Percentiles rank a stretch among this genome's conserved stretches.
Conservation (phyloP, 228 moss, liverwort and hornwort species). For the Sphagnum fallax region DNA sequence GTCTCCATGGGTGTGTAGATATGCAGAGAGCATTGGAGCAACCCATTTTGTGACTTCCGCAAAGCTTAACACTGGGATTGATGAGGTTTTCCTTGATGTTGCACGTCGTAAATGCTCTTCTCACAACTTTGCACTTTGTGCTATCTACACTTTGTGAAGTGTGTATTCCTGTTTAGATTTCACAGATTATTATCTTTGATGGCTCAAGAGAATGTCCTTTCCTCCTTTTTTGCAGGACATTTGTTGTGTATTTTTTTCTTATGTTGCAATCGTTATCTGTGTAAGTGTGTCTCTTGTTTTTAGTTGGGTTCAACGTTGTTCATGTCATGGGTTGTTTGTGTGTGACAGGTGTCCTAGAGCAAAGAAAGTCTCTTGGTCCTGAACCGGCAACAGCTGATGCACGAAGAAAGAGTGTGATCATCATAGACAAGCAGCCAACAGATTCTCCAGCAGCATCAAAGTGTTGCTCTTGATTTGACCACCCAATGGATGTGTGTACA, state of each 20-base stretch:
- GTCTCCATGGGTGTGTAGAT: conserved; percentile 17
- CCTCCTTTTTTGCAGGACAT: not conserved
- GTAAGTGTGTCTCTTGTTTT: too few relatives aligned
- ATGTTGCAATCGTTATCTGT: not conserved
- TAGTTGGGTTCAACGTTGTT: not conserved
- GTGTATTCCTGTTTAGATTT: not conserved
- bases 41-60: conserved; percentile 89
- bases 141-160: too few relatives aligned
- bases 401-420: conserved; percentile 67
- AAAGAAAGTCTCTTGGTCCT: conserved; percentile 29
- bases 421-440: conserved; percentile 62
- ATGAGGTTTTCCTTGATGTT: conserved; percentile 70
- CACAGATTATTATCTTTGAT: not conserved
- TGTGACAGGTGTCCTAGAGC: conserved; percentile 52
- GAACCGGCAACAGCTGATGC: conserved; percentile 24
- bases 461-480: conserved; percentile 63
- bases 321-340: not conserved
- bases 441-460: conserved; percentile 56
- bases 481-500: too few relatives aligned
- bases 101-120: conserved; percentile 40
- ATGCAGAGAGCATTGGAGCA: conserved; percentile 86
- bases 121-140: not conserved
- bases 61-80: conserved; percentile 78
- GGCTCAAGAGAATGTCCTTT: not conserved
- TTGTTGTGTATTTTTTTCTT: not conserved